Percentiles rank a stretch among this genome's conserved stretches.
phyloP scores from a whole-genome alignment of 1,139 yeast species.

The Saccharomyces hybrid region DNA sequence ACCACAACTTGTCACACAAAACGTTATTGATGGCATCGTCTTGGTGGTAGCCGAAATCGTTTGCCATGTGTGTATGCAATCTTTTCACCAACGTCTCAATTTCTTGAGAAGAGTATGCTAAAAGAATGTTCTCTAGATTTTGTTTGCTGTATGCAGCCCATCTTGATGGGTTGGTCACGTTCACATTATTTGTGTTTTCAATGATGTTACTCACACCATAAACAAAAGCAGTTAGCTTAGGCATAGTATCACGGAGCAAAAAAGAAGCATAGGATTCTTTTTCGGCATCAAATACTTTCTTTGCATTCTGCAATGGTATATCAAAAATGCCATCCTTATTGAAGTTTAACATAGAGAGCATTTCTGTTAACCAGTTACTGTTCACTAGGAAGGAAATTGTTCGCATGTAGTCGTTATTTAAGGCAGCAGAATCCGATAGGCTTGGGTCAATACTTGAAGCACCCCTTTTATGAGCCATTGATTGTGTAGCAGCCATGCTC shows the following conservation, averaged over 20 bases:
- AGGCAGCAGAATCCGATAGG: constrained; percentile 9
- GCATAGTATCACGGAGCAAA: constrained; percentile 51
- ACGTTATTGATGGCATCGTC: constrained; percentile 29
- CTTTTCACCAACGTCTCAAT: constrained; percentile 49
- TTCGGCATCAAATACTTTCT: constrained; percentile 38
- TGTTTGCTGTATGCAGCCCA: constrained; percentile 59
- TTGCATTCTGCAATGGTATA: constrained; percentile 30
- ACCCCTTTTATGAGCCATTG: constrained; percentile 12
- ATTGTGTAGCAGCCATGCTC: constrained; percentile 15
- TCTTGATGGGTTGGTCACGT: constrained; percentile 42
- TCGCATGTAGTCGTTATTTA: constrained; percentile 10
- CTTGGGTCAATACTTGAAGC: constrained; percentile 3
- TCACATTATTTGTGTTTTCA: constrained; percentile 32
- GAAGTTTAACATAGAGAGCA: constrained; percentile 24
- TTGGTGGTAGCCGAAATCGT: constrained; percentile 45
- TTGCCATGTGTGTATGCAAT: constrained; percentile 49
- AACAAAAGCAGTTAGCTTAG: constrained; percentile 58
- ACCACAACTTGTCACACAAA: constrained; percentile 43
- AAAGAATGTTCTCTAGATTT: constrained; percentile 49
- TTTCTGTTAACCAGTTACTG: constrained; percentile 50
- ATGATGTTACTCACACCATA: constrained; percentile 52
- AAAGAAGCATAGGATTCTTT: constrained; percentile 41
- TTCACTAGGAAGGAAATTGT: constrained; percentile 53
- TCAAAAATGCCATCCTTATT: constrained; percentile 18
- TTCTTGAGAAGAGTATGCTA: constrained; percentile 52